These are phyloP conservation scores for Xeromyces bisporus DNA, from an alignment of 495 filamentous ascomycete genomes.

Conservation along the genomic window DNA sequence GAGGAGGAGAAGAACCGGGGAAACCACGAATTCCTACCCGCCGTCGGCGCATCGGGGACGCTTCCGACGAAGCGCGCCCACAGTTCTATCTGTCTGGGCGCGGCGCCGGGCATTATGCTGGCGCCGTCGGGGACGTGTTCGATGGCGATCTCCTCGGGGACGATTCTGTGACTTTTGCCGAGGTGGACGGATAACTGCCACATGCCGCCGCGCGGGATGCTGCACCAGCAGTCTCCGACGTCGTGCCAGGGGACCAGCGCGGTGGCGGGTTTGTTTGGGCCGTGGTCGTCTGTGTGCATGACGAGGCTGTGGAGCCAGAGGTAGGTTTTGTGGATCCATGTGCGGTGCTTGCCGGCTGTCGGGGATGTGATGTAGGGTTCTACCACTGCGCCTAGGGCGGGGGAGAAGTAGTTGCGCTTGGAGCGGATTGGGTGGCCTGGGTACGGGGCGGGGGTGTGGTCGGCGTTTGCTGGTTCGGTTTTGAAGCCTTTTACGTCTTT, in stretches of 20 bases:
- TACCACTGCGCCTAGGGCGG: conserved; percentile 17
- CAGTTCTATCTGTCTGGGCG: conserved; percentile 30
- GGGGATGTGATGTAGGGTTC: conserved; percentile 21
- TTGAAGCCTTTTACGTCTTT: conserved; percentile 15
- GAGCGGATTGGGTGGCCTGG: conserved; percentile 3
- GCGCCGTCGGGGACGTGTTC: conserved; percentile 27
- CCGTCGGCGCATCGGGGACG: not conserved
- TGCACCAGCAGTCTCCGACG: conserved; percentile 33
- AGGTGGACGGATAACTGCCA: conserved; percentile 24
- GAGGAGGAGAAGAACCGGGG: not conserved
- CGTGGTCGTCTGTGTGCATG: not conserved
- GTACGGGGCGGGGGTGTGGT: conserved; percentile 6
- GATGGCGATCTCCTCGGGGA: conserved; percentile 30
- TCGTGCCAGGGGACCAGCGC: conserved; percentile 28
- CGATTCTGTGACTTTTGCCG: conserved; percentile 16
- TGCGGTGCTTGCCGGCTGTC: conserved; percentile 6
- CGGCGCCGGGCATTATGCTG: conserved; percentile 15
- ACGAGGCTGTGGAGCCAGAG: not conserved
- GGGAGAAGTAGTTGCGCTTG: conserved; percentile 23
- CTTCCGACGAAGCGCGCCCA: conserved; percentile 20
- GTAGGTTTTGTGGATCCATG: conserved; percentile 2
- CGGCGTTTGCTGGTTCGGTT: conserved; percentile 8
- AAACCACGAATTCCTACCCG: not conserved
- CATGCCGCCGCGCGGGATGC: conserved; percentile 17
- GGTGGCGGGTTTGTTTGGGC: conserved; percentile 10